A percentile compares a stretch with the other conserved stretches of the same genome.
These are phyloP conservation scores for Aleurites moluccanus DNA, from an alignment of 441 rosid species.

Conservation along the genomic window DNA sequence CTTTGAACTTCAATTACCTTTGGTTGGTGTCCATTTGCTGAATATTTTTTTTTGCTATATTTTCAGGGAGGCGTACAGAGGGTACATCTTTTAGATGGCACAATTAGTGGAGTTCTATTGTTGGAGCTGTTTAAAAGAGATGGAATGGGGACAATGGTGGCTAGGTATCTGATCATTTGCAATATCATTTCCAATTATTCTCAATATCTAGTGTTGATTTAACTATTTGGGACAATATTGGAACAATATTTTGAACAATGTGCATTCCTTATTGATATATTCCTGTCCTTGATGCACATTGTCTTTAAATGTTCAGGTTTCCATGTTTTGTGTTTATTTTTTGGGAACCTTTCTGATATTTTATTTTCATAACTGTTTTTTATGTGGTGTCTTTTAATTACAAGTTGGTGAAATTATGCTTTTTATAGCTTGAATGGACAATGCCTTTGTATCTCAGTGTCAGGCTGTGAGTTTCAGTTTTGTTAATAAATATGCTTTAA, in stretches of 20 bases:
- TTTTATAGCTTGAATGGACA: neutral
- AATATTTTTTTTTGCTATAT: conserved; percentile 19
- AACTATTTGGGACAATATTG: neutral
- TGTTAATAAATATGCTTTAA: neutral
- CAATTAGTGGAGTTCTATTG: conserved; percentile 81
- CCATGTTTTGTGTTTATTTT: neutral
- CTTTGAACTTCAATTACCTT: conserved; percentile 3
- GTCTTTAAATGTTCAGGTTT: neutral
- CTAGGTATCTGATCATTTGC: conserved; percentile 58
- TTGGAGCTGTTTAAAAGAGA: conserved; percentile 94
- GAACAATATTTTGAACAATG: conserved; percentile 3
- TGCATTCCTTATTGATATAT: neutral
- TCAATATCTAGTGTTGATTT: neutral
- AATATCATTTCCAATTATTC: neutral
- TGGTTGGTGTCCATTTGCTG: conserved; percentile 6
- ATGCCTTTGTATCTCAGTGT: neutral
- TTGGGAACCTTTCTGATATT: neutral
- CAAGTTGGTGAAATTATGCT: neutral
- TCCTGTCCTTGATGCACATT: neutral
- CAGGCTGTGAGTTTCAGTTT: neutral
- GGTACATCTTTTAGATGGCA: conserved; percentile 95
- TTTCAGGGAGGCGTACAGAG: conserved; percentile 93
- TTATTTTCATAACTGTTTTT: neutral
- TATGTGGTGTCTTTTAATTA: neutral
- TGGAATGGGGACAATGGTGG: conserved; percentile 99